Percentiles rank a stretch among this genome's conserved stretches.
Evolutionary conservation across 257 asterid genomes (phyloP).

Genomic region (Nicotiana paniculata): DNA sequence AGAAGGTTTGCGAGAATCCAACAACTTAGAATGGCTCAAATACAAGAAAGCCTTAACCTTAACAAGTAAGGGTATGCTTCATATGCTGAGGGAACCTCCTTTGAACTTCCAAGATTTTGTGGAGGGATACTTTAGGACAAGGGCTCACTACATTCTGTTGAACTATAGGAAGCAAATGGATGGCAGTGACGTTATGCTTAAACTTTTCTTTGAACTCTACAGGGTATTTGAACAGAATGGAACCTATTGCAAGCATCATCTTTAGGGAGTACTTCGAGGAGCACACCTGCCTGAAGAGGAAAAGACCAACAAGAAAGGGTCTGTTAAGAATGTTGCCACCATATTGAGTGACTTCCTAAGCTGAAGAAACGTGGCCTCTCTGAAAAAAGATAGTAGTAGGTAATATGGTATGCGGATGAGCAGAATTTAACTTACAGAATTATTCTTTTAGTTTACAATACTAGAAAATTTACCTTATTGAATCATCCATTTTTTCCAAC

Average conservation of each 20-base stretch:
- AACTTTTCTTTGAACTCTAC: conserved; percentile 20
- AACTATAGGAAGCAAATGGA: conserved; percentile 19
- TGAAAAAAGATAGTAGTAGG: background rate
- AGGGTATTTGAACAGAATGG: conserved; percentile 26
- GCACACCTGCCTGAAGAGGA: background rate
- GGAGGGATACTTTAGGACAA: conserved; percentile 32
- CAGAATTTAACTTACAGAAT: background rate
- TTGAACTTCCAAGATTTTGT: conserved; percentile 25
- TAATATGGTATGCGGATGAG: background rate
- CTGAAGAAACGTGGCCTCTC: too few species aligned
- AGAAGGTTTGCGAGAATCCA: background rate
- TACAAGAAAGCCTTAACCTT: conserved; percentile 2
- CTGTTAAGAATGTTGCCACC: background rate
- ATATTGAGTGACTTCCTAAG: background rate
- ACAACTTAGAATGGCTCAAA: background rate
- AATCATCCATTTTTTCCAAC: background rate
- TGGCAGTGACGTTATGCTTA: background rate
- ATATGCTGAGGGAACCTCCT: conserved; percentile 18
- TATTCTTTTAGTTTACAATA: background rate
- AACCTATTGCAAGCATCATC: conserved; percentile 30
- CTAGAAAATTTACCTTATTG: background rate
- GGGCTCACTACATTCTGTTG: conserved; percentile 25
- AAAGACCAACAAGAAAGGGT: background rate
- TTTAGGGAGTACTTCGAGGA: conserved; percentile 5
- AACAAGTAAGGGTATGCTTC: conserved; percentile 21